Conservation (phyloP, 805 yeast genomes). For the Cyberlindnera mrakii region DNA sequence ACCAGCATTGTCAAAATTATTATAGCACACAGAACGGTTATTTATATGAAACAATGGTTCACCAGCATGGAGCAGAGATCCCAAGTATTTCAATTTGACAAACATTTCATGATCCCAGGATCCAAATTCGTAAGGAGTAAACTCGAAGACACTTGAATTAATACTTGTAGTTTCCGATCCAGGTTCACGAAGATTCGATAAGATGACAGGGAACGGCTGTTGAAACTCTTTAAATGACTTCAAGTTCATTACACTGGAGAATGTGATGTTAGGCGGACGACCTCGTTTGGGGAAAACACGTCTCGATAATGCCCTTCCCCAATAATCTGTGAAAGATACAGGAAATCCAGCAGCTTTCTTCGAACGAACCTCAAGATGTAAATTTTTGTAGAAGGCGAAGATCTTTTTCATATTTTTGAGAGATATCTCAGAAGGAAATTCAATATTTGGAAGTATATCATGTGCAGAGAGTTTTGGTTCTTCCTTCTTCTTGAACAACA, state of each 20-base stretch:
- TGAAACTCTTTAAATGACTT: constrained; percentile 30
- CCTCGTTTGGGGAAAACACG: constrained; percentile 34
- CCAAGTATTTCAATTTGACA: constrained; percentile 45
- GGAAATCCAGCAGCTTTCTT: constrained; percentile 49
- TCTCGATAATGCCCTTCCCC: constrained; percentile 58
- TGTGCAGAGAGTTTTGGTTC: constrained; percentile 9
- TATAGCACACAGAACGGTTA: constrained; percentile 34
- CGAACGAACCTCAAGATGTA: constrained; percentile 48
- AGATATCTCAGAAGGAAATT: constrained; percentile 19
- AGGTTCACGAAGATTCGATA: constrained; percentile 35
- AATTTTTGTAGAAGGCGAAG: constrained; percentile 41
- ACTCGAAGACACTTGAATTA: constrained; percentile 46
- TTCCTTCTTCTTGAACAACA: constrained; percentile 21
- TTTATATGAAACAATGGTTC: constrained; percentile 24
- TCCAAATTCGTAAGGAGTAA: constrained; percentile 63
- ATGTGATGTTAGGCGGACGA: constrained; percentile 31
- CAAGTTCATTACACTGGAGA: constrained; percentile 33
- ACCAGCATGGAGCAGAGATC: constrained; percentile 43
- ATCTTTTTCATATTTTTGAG: constrained; percentile 27
- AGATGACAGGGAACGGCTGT: constrained; percentile 47
- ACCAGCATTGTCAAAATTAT: constrained; percentile 53
- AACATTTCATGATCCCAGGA: constrained; percentile 57
- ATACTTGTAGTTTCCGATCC: constrained; percentile 25
- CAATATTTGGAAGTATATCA: constrained; percentile 16
- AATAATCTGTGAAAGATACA: constrained; percentile 58